A percentile compares a stretch with the other conserved stretches of the same genome.
Conservation (phyloP, 495 filamentous ascomycete species). For the Penicillium fimorum region DNA sequence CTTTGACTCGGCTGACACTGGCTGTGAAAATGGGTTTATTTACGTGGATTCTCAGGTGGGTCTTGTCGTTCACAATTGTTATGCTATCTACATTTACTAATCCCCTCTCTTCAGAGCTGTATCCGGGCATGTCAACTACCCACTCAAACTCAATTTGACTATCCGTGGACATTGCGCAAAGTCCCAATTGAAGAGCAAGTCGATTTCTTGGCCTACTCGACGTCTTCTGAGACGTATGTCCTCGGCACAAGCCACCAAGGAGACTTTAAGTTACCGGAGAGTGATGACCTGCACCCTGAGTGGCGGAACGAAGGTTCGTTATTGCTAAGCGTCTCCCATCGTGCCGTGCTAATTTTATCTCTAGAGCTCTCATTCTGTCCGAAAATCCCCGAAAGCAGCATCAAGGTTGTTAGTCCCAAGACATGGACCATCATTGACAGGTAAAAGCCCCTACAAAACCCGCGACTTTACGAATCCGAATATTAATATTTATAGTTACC, state of each 20-base stretch:
- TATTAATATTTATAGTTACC: conserved; percentile 30
- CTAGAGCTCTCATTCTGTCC: conserved; percentile 62
- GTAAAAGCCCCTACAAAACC: conserved; percentile 30
- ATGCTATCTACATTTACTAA: conserved; percentile 10
- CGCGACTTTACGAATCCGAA: background rate
- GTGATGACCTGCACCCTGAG: conserved; percentile 78
- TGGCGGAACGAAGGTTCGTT: conserved; percentile 68
- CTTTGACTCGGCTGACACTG: conserved; percentile 60
- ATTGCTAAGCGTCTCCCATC: background rate
- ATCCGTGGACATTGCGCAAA: conserved; percentile 67
- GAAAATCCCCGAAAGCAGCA: conserved; percentile 58
- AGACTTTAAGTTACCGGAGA: conserved; percentile 77
- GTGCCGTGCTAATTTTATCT: conserved; percentile 18
- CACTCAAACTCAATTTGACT: conserved; percentile 60
- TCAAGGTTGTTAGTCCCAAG: conserved; percentile 72
- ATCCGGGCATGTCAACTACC: conserved; percentile 70
- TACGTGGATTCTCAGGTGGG: conserved; percentile 63
- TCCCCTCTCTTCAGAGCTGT: conserved; percentile 44
- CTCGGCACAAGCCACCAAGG: conserved; percentile 63
- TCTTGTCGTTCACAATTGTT: background rate
- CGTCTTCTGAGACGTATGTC: conserved; percentile 70
- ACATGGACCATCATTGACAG: conserved; percentile 77
- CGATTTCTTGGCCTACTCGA: conserved; percentile 72
- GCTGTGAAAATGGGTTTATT: conserved; percentile 77
- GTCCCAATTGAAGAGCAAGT: conserved; percentile 68